Evolutionary conservation across 148 eudicot species (phyloP).

Genomic region (Silene uniflora): DNA sequence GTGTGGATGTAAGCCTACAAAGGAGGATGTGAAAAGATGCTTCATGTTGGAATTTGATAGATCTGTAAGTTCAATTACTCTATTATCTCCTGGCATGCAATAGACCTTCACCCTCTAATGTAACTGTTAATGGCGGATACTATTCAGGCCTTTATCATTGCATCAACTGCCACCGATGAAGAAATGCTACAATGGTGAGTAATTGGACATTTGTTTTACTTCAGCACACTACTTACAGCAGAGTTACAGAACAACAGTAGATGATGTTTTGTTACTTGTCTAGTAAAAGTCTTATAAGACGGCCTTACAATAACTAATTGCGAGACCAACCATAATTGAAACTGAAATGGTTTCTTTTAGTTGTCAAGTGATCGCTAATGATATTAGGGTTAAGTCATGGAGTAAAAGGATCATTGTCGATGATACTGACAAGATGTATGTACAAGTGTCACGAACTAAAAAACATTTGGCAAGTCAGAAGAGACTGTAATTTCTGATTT

Average conservation of each 20-base stretch:
- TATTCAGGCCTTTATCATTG: conserved; percentile 63
- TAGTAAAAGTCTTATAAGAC: too few species aligned
- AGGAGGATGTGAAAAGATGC: conserved; percentile 58
- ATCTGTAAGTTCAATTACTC: conserved; percentile 35
- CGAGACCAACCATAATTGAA: too few species aligned
- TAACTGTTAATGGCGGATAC: not conserved
- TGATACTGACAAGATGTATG: too few species aligned
- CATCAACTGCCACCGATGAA: conserved; percentile 48
- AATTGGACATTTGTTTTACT: not conserved
- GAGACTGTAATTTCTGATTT: too few species aligned
- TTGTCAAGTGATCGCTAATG: too few species aligned
- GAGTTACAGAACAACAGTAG: not conserved
- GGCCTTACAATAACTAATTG: too few species aligned
- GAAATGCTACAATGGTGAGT: conserved; percentile 56
- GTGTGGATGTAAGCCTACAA: conserved; percentile 58
- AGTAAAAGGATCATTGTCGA: too few species aligned
- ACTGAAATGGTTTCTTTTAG: too few species aligned
- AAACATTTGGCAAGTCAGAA: too few species aligned
- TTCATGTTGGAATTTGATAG: conserved; percentile 61
- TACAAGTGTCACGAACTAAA: too few species aligned
- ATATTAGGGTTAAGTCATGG: too few species aligned
- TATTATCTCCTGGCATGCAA: not conserved
- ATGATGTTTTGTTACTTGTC: not conserved
- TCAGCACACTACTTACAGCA: too few species aligned
- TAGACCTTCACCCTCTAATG: not conserved